Conservation (phyloP, 2,329 filamentous ascomycete species). For the Beauveria caledonica region DNA sequence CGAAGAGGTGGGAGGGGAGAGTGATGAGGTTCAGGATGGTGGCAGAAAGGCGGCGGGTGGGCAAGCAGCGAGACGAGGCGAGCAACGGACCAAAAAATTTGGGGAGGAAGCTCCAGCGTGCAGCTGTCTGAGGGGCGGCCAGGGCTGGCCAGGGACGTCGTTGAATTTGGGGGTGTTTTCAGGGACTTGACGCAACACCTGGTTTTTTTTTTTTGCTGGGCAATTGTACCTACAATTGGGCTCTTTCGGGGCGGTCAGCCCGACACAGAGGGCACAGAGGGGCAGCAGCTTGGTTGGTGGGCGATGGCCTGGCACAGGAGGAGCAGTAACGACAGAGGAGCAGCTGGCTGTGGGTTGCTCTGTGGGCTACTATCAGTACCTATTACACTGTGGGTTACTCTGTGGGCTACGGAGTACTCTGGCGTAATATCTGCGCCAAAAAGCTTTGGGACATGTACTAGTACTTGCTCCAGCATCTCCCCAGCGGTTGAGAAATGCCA, state of each 20-base stretch:
- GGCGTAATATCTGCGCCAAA: neutral
- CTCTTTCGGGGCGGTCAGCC: neutral
- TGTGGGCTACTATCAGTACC: no score
- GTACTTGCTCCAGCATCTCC: slow-evolving; percentile 11
- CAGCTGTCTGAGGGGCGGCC: slow-evolving; percentile 6
- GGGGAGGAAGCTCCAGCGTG: slow-evolving; percentile 4
- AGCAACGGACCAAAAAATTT: slow-evolving; percentile 2
- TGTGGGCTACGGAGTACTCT: neutral
- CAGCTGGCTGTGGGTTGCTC: neutral
- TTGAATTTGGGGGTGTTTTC: neutral
- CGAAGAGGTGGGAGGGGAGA: slow-evolving; percentile 9
- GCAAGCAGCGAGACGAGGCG: neutral
- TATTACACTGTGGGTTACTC: no score
- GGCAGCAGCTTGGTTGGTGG: neutral
- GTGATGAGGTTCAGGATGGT: slow-evolving; percentile 5
- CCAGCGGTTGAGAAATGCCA: slow-evolving; percentile 14
- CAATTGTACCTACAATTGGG: neutral
- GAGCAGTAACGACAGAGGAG: neutral
- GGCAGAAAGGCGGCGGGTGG: slow-evolving; percentile 9
- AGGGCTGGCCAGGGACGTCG: neutral
- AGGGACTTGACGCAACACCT: neutral
- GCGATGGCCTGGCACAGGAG: neutral
- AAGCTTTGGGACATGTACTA: slow-evolving; percentile 14
- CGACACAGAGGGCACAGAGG: neutral
- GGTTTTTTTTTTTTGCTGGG: no score